Conservation (phyloP, 1,139 yeast genomes). For the Scheffersomyces illinoinensis region DNA sequence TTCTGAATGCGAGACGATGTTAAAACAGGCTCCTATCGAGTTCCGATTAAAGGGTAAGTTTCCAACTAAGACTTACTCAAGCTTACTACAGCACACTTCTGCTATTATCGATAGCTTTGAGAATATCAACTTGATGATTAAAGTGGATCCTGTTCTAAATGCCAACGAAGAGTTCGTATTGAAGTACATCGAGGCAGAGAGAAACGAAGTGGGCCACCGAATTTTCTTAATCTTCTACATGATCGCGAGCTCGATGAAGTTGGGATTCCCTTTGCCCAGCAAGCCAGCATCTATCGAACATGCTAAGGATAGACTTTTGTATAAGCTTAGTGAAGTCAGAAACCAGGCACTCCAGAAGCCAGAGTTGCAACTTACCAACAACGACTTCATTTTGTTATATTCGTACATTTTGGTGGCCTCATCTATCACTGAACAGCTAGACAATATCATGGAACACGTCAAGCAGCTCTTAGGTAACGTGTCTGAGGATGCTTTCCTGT, state of each 20-base stretch:
- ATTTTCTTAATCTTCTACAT: slow-evolving; percentile 74
- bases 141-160: slow-evolving; percentile 58
- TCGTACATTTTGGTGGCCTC: slow-evolving; percentile 74
- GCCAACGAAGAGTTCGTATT: slow-evolving; percentile 58
- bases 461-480: slow-evolving; percentile 65
- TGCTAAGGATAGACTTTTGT: slow-evolving; percentile 69
- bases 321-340: slow-evolving; percentile 58
- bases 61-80: slow-evolving; percentile 53
- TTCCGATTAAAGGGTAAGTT: slow-evolving; percentile 74
- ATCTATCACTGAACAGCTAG: slow-evolving; percentile 64
- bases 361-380: slow-evolving; percentile 40
- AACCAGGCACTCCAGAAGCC: slow-evolving; percentile 5
- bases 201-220: slow-evolving; percentile 69
- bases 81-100: slow-evolving; percentile 57
- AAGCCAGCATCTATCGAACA: slow-evolving; percentile 79
- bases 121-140: slow-evolving; percentile 66
- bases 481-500: slow-evolving; percentile 52
- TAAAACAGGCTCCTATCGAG: slow-evolving; percentile 77
- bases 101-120: slow-evolving; percentile 73
- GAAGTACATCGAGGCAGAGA: slow-evolving; percentile 54
- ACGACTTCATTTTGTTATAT: slow-evolving; percentile 74
- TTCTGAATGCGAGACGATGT: slow-evolving; percentile 57
- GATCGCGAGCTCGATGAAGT: slow-evolving; percentile 72
- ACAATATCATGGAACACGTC: slow-evolving; percentile 53
- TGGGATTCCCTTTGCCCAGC: slow-evolving; percentile 76